Percentiles rank a stretch among this genome's conserved stretches.
Evolutionary conservation across 805 yeast genomes (phyloP).

Genomic region (Yarrowia sp.): DNA sequence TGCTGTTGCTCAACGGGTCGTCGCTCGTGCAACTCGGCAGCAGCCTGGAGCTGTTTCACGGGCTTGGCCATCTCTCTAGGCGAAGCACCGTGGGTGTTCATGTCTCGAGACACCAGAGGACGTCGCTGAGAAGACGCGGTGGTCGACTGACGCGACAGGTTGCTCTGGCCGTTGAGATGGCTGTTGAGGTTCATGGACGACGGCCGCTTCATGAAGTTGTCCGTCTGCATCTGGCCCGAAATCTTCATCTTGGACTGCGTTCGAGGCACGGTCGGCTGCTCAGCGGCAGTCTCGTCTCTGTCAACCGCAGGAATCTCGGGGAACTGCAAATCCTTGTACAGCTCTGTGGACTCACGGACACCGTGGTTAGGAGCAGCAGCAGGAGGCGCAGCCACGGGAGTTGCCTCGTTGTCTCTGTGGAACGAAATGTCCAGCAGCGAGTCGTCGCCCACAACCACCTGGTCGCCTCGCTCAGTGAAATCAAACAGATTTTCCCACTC

Average conservation of each 20-base stretch:
- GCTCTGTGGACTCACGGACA: slow-evolving; percentile 13
- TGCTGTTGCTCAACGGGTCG: not conserved
- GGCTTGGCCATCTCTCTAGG: slow-evolving; percentile 20
- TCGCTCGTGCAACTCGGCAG: slow-evolving; percentile 11
- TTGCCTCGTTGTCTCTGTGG: slow-evolving; percentile 8
- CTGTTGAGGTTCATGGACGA: slow-evolving; percentile 39
- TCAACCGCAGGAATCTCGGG: slow-evolving; percentile 33
- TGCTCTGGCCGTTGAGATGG: slow-evolving; percentile 28
- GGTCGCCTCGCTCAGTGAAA: slow-evolving; percentile 13
- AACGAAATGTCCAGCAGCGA: slow-evolving; percentile 27
- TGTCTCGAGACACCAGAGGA: slow-evolving; percentile 29
- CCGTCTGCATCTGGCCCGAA: slow-evolving; percentile 44
- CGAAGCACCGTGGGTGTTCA: not conserved
- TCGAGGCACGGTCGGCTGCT: slow-evolving; percentile 13
- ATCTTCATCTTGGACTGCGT: slow-evolving; percentile 41
- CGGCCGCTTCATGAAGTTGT: slow-evolving; percentile 42
- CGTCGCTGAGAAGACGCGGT: slow-evolving; percentile 22
- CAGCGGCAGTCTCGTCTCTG: slow-evolving; percentile 9
- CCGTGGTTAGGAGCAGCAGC: not conserved
- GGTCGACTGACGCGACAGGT: not conserved
- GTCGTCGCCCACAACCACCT: slow-evolving; percentile 26
- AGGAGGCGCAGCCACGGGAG: slow-evolving; percentile 4
- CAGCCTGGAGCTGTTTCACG: slow-evolving; percentile 16
- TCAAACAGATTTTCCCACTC: slow-evolving; percentile 38
- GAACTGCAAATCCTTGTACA: slow-evolving; percentile 32